A percentile compares a stretch with the other conserved stretches of the same genome.
Evolutionary conservation across 108 stramenopile genomes (phyloP).

Genomic region (Schizochytrium sp.): DNA sequence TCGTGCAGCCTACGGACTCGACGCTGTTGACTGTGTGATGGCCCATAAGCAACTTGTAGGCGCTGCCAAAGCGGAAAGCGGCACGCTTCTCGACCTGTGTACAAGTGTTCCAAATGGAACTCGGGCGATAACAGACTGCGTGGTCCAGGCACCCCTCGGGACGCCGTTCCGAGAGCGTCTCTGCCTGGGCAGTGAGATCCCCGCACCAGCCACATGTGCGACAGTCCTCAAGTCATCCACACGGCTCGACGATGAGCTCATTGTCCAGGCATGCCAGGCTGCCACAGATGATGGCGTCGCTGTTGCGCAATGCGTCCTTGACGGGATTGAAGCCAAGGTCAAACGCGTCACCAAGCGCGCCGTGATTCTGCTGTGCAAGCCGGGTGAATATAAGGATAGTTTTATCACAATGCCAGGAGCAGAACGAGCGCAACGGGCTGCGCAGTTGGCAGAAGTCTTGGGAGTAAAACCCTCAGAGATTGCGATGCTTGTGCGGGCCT

Average conservation of each 20-base stretch:
- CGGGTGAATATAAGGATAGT: not conserved
- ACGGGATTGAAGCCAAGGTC: not conserved
- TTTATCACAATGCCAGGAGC: not conserved
- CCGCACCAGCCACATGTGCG: not conserved
- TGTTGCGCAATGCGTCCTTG: not conserved
- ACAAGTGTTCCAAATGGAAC: not conserved
- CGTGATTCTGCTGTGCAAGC: not conserved
- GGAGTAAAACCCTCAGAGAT: not conserved
- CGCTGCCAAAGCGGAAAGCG: not conserved
- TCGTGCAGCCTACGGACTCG: not conserved
- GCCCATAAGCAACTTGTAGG: not conserved
- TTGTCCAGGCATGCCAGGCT: not conserved
- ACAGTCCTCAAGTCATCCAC: not conserved
- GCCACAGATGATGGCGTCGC: not conserved
- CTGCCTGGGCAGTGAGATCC: not conserved
- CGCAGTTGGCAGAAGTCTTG: not conserved
- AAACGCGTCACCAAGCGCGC: not conserved
- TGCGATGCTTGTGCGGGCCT: not conserved
- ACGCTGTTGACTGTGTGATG: not conserved
- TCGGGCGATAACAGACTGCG: not conserved
- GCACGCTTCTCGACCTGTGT: not conserved
- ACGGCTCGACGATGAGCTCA: not conserved
- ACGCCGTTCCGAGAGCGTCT: not conserved
- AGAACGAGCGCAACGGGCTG: not conserved
- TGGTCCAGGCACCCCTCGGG: not conserved